Evolutionary conservation across 2,329 filamentous ascomycete genomes (phyloP).

Genomic region (Xylaria sp.): DNA sequence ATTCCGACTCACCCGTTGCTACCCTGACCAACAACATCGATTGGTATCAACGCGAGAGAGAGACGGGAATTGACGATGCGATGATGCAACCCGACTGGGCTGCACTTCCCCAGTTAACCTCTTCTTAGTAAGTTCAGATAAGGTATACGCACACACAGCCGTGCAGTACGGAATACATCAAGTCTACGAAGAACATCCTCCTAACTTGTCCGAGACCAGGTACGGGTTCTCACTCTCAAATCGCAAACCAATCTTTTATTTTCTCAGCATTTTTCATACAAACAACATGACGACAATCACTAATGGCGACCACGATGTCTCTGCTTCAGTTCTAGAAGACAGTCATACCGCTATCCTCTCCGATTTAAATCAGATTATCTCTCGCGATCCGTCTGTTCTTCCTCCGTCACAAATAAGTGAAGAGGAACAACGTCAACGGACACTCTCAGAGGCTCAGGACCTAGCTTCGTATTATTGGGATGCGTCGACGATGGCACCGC

Average conservation of each 20-base stretch:
- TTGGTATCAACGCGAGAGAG: background rate
- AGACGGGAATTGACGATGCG: background rate
- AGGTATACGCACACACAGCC: background rate
- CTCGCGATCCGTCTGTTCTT: background rate
- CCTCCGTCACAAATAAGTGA: background rate
- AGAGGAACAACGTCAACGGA: constrained; percentile 1
- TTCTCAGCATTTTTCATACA: background rate
- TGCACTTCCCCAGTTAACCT: background rate
- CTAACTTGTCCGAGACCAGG: background rate
- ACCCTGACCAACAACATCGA: too few species aligned
- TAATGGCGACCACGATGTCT: constrained; percentile 16
- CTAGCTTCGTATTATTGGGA: constrained; percentile 51
- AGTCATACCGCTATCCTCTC: constrained; percentile 16
- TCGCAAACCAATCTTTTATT: background rate
- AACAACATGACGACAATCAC: constrained; percentile 2
- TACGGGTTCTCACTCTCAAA: background rate
- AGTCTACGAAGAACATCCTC: background rate
- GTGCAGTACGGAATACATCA: too few species aligned
- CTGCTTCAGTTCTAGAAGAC: constrained; percentile 6
- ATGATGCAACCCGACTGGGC: constrained; percentile 5
- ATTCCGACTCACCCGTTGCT: too few species aligned
- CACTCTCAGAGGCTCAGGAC: constrained; percentile 13
- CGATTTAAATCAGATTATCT: constrained; percentile 18
- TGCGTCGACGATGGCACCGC: constrained; percentile 50
- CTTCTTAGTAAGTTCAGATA: background rate